Conservation (phyloP, 2,329 filamentous ascomycete species). For the Helminthosporium solani region DNA sequence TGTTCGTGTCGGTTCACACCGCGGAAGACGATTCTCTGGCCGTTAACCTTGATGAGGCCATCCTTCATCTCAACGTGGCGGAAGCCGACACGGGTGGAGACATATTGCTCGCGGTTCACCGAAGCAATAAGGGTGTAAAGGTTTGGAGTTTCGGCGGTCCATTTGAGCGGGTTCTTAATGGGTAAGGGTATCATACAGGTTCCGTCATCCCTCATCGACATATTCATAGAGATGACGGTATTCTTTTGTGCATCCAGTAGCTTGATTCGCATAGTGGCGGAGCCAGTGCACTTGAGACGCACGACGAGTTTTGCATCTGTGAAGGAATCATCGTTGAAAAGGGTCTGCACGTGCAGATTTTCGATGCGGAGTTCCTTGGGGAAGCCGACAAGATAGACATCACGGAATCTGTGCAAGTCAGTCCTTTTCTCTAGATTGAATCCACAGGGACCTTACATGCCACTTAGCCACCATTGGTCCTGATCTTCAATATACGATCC, state of each 20-base stretch:
- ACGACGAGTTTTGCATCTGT: slow-evolving; percentile 54
- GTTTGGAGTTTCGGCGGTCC: slow-evolving; percentile 67
- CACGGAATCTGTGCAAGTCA: slow-evolving; percentile 60
- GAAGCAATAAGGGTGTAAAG: slow-evolving; percentile 58
- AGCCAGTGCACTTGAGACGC: slow-evolving; percentile 46
- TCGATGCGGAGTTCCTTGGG: slow-evolving; percentile 54
- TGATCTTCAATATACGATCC: slow-evolving; percentile 69
- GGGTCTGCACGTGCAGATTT: slow-evolving; percentile 58
- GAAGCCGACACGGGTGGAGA: slow-evolving; percentile 62
- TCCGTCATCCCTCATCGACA: slow-evolving; percentile 3
- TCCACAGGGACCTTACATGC: slow-evolving; percentile 35
- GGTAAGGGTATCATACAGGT: slow-evolving; percentile 1
- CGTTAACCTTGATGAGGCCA: slow-evolving; percentile 64
- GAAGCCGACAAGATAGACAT: slow-evolving; percentile 63
- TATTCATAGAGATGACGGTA: slow-evolving; percentile 7
- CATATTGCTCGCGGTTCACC: slow-evolving; percentile 42
- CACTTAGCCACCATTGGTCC: slow-evolving; percentile 68
- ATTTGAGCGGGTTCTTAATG: slow-evolving; percentile 59
- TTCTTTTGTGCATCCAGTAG: slow-evolving; percentile 48
- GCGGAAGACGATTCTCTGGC: slow-evolving; percentile 59
- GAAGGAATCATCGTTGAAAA: slow-evolving; percentile 53
- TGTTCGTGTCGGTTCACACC: slow-evolving; percentile 72
- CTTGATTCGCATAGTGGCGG: slow-evolving; percentile 45
- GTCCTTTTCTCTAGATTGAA: background rate
- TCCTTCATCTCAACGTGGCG: slow-evolving; percentile 63